A percentile compares a stretch with the other conserved stretches of the same genome.
Evolutionary conservation across 2,329 filamentous ascomycete genomes (phyloP).

Genomic region (Phialemoniopsis sp.): DNA sequence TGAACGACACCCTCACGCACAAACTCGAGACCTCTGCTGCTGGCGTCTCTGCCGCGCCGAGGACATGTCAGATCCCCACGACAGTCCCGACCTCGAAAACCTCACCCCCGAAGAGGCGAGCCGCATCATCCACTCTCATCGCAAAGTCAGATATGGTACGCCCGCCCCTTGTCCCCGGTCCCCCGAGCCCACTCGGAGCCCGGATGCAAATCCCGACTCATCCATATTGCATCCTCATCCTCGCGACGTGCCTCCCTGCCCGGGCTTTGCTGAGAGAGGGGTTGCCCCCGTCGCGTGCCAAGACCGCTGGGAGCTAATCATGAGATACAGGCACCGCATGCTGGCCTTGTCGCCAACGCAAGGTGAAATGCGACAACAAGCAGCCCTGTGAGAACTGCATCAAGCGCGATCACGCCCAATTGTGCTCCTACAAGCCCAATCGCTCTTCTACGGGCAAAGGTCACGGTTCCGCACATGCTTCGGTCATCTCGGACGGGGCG

Average conservation of each 20-base stretch:
- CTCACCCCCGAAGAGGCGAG: slow-evolving; percentile 62
- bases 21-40: too few relatives aligned
- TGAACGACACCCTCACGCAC: neutral
- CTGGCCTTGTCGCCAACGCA: slow-evolving; percentile 64
- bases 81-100: slow-evolving; percentile 46
- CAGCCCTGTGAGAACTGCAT: slow-evolving; percentile 66
- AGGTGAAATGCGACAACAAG: slow-evolving; percentile 68
- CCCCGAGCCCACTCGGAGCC: neutral
- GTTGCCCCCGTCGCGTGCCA: too few relatives aligned
- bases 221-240: neutral
- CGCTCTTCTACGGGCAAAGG: slow-evolving; percentile 32
- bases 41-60: too few relatives aligned
- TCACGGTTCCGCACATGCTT: slow-evolving; percentile 22
- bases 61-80: slow-evolving; percentile 39
- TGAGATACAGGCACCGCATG: slow-evolving; percentile 50
- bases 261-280: too few relatives aligned
- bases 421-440: slow-evolving; percentile 66
- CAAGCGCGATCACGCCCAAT: slow-evolving; percentile 59
- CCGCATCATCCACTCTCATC: slow-evolving; percentile 65
- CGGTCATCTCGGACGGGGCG: slow-evolving; percentile 18
- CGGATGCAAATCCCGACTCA: neutral
- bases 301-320: too few relatives aligned
- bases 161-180: slow-evolving; percentile 9
- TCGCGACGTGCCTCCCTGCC: too few relatives aligned
- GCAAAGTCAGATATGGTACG: slow-evolving; percentile 66